Base-by-base conservation (phyloP, 805 yeast species). In the Candida palmyrensis region DNA sequence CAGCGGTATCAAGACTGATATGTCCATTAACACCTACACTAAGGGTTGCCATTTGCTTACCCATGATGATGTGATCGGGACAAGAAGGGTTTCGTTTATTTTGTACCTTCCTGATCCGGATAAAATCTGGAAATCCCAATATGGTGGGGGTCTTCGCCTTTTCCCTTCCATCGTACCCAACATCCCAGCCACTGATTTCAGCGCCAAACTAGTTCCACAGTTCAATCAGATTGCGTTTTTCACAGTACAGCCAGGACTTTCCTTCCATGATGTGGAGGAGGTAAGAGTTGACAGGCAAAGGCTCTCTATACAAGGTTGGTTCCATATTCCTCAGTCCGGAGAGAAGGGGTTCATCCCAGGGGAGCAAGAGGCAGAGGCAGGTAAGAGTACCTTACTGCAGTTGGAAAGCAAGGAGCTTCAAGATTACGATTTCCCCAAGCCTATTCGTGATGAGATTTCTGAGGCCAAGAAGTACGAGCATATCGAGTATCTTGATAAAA, bases 231-330 rank as follows among this genome's bases (percentile, higher is more conserved):
- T 92, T 51, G 96, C 97, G 0, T 86, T 92, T 51, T 92, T 92
- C 68, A 82, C 83, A 4, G 97, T 92, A 10, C 92, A 88, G 52
- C 99, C 98, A 1, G 99, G 98, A 0, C 73, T 82, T 30, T 84
- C 96, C 2, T 92, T 92, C 71, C 99, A 92, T 56, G 98, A 94
- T 48, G 99, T 92, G 9, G 97, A 94, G 60, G 98, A 92, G 56
- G 98, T 94, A 1, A 73, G 81, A 40, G 95, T 80, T 2, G 95
- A 89, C 51, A 85, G 82, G 51, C 95, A 88, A 42, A 72, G 99
- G 50, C 64, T 92, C 22, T 85, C 96, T 1, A 86, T 92, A 39
- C 96, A 92, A 50, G 99, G 99, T 1, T 94, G 99, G 99, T 94
- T 90, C 53, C 99, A 92, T 57, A 85, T 89, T 33, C 99, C 99